phyloP scores from a whole-genome alignment of 345 rosid species.

The Balakata baccata region DNA sequence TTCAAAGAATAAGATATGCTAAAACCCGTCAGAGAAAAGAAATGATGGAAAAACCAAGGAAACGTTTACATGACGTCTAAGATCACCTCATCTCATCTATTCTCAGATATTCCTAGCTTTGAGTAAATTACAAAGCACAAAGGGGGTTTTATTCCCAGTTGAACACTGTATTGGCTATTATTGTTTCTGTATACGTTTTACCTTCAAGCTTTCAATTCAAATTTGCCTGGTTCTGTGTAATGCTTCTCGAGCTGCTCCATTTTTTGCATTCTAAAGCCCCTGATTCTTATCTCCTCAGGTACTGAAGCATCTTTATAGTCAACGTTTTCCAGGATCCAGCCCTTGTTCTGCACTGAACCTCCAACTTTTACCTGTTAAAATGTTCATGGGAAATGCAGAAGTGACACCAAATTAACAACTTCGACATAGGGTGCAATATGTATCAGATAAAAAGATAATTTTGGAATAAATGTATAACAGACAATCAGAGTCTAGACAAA shows the following conservation, averaged over 20 bases:
- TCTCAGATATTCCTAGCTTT: neutral
- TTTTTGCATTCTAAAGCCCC: slow-evolving; percentile 76
- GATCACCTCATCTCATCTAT: neutral
- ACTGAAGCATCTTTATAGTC: slow-evolving; percentile 63
- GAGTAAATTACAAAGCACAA: neutral
- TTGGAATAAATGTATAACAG: neutral
- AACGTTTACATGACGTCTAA: neutral
- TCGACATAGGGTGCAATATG: neutral
- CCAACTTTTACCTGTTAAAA: slow-evolving; percentile 55
- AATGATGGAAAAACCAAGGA: neutral
- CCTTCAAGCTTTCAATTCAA: slow-evolving; percentile 37
- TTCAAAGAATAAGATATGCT: neutral
- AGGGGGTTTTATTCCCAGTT: neutral
- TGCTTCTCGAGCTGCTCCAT: slow-evolving; percentile 64
- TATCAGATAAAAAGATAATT: neutral
- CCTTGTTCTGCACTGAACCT: slow-evolving; percentile 69
- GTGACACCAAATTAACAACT: neutral
- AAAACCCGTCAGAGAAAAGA: neutral
- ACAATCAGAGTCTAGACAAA: neutral
- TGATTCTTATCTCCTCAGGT: slow-evolving; percentile 72
- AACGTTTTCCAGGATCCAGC: slow-evolving; percentile 69
- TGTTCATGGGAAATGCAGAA: neutral
- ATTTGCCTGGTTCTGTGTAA: slow-evolving; percentile 50
- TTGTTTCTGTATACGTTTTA: slow-evolving; percentile 1
- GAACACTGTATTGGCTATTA: neutral